Conservation (phyloP, 768 basidiomycete genomes). For the Vishniacozyma victoriae region DNA sequence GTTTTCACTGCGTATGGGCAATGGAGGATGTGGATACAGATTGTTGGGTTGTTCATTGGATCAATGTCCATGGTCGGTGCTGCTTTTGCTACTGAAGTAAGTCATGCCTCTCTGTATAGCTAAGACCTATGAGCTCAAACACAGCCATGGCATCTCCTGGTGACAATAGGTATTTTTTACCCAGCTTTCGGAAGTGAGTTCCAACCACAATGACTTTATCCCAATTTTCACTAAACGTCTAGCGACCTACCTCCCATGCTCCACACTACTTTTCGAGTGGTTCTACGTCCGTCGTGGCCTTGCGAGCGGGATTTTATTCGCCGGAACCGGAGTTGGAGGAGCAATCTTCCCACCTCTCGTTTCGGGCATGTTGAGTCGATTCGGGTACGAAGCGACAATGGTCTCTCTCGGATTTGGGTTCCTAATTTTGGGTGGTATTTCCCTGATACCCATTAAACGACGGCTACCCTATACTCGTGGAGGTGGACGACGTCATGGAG, state of each 20-base stretch:
- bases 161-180: slow-evolving; percentile 35
- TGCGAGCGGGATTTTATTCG: slow-evolving; percentile 36
- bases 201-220: neutral
- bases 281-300: slow-evolving; percentile 34
- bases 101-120: neutral
- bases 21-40: slow-evolving; percentile 12
- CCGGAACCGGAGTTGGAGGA: slow-evolving; percentile 36
- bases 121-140: no score
- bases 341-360: slow-evolving; percentile 40
- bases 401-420: slow-evolving; percentile 32
- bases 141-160: slow-evolving; percentile 41
- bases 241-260: slow-evolving; percentile 32
- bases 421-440: slow-evolving; percentile 10
- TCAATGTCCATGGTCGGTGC: slow-evolving; percentile 17
- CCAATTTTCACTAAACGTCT: neutral
- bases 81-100: slow-evolving; percentile 32
- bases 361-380: slow-evolving; percentile 20
- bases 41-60: slow-evolving; percentile 21
- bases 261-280: slow-evolving; percentile 40
- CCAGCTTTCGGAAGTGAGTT: slow-evolving; percentile 23
- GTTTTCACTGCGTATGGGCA: slow-evolving; percentile 24
- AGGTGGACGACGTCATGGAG: neutral
- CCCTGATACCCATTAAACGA: slow-evolving; percentile 31
- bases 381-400: slow-evolving; percentile 42
- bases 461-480: slow-evolving; percentile 24